A percentile compares a stretch with the other conserved stretches of the same genome.
These are phyloP conservation scores for Aspergillus sp. DNA, from an alignment of 2,329 filamentous ascomycete species.

Conservation along the genomic window DNA sequence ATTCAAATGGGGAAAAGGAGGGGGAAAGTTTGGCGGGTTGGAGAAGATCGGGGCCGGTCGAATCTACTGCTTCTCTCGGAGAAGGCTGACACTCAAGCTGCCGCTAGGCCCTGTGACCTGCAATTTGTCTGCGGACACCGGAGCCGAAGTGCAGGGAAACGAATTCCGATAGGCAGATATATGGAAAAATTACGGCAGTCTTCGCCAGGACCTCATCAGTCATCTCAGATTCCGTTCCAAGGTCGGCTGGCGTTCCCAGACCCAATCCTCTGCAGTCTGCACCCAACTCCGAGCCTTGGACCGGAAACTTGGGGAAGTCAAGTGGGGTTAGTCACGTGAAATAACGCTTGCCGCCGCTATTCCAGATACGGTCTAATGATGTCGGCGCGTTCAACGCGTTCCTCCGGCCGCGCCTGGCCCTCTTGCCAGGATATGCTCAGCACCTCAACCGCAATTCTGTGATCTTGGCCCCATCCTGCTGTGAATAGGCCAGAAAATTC, in stretches of 20 bases:
- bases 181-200: neutral
- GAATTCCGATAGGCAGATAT: neutral
- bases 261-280: too few species aligned
- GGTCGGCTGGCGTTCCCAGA: too few species aligned
- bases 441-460: neutral
- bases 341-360: slow-evolving; percentile 4
- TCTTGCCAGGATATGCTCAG: neutral
- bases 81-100: neutral
- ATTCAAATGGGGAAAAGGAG: slow-evolving; percentile 1
- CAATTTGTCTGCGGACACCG: slow-evolving; percentile 9
- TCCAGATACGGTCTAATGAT: slow-evolving; percentile 21
- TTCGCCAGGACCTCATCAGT: neutral
- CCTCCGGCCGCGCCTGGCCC: slow-evolving; percentile 3
- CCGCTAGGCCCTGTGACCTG: neutral
- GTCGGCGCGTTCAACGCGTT: slow-evolving; percentile 23
- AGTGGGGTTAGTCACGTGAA: slow-evolving; percentile 24
- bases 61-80: neutral
- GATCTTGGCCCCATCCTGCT: neutral
- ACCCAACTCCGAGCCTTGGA: neutral
- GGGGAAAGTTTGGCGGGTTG: neutral
- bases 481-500: neutral
- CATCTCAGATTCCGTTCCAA: neutral
- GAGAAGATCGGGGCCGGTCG: neutral
- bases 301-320: slow-evolving; percentile 12
- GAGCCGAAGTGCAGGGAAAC: slow-evolving; percentile 2